These are phyloP conservation scores for Smithsoniella earleae DNA, from an alignment of 163 green algal species.

Conservation along the genomic window DNA sequence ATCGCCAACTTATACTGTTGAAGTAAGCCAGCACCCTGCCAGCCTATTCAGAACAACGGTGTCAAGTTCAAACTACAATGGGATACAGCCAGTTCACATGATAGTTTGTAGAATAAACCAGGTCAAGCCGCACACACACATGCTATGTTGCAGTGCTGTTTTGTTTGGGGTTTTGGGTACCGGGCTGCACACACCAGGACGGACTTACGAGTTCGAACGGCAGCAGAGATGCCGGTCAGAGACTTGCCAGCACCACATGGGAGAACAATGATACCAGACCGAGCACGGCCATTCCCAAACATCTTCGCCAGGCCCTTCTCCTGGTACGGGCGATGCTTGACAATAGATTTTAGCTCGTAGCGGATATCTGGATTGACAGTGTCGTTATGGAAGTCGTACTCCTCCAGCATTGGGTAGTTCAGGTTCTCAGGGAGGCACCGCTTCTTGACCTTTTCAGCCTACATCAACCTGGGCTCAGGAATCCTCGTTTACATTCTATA, in stretches of 20 bases:
- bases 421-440: slow-evolving; percentile 77
- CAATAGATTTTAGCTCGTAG: slow-evolving; percentile 65
- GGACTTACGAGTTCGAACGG: slow-evolving; percentile 79
- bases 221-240: slow-evolving; percentile 85
- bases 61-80: no score
- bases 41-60: no score
- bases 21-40: no score
- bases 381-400: slow-evolving; percentile 97
- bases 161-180: no score
- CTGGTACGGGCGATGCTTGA: slow-evolving; percentile 71
- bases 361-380: slow-evolving; percentile 58
- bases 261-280: slow-evolving; percentile 90
- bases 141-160: no score
- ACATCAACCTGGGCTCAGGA: neutral
- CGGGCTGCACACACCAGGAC: slow-evolving; percentile 76
- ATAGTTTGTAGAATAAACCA: no score
- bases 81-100: no score
- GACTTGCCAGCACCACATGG: slow-evolving; percentile 94
- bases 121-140: no score
- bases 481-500: no score
- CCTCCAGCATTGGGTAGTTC: slow-evolving; percentile 95
- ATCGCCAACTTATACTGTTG: no score
- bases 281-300: slow-evolving; percentile 91
- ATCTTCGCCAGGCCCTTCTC: slow-evolving; percentile 96
- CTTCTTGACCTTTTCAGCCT: slow-evolving; percentile 80